phyloP scores from a whole-genome alignment of 2,329 filamentous ascomycete species.

The Aspergillus aculeatus region DNA sequence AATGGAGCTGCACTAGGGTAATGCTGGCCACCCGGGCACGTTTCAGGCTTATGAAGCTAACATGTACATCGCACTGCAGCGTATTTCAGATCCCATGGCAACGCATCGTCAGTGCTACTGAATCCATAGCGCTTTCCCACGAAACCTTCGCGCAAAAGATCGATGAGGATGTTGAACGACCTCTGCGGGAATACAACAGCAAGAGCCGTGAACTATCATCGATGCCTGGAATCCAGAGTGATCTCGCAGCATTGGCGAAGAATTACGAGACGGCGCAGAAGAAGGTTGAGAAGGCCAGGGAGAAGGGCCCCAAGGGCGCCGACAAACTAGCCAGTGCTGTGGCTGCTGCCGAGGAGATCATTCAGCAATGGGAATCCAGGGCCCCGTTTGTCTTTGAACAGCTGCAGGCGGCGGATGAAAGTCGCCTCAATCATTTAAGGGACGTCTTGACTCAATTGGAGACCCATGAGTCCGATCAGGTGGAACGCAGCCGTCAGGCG shows the following conservation, averaged over 20 bases:
- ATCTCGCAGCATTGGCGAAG: conserved; percentile 75
- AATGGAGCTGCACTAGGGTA: conserved; percentile 83
- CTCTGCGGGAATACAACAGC: conserved; percentile 71
- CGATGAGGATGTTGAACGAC: conserved; percentile 81
- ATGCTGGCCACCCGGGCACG: conserved; percentile 30
- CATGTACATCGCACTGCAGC: conserved; percentile 49
- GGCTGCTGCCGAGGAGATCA: conserved; percentile 72
- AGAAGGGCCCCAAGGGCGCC: conserved; percentile 70
- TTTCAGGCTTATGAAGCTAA: neutral
- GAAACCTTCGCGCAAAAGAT: conserved; percentile 76
- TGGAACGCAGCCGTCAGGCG: conserved; percentile 70
- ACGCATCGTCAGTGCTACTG: conserved; percentile 76
- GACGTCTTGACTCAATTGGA: conserved; percentile 90
- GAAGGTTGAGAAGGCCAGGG: conserved; percentile 78
- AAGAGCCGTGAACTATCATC: conserved; percentile 74
- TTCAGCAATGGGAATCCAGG: conserved; percentile 86
- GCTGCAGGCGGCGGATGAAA: conserved; percentile 87
- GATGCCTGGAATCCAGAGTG: conserved; percentile 77
- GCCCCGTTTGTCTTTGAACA: conserved; percentile 93
- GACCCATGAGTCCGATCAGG: conserved; percentile 86
- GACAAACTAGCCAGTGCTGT: conserved; percentile 75
- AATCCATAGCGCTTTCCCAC: conserved; percentile 80
- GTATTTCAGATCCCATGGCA: conserved; percentile 90
- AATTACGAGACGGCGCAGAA: conserved; percentile 82
- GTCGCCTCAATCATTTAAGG: conserved; percentile 81